Evolutionary conservation across 495 filamentous ascomycete genomes (phyloP).

Genomic region (Lindgomyces ingoldianus): DNA sequence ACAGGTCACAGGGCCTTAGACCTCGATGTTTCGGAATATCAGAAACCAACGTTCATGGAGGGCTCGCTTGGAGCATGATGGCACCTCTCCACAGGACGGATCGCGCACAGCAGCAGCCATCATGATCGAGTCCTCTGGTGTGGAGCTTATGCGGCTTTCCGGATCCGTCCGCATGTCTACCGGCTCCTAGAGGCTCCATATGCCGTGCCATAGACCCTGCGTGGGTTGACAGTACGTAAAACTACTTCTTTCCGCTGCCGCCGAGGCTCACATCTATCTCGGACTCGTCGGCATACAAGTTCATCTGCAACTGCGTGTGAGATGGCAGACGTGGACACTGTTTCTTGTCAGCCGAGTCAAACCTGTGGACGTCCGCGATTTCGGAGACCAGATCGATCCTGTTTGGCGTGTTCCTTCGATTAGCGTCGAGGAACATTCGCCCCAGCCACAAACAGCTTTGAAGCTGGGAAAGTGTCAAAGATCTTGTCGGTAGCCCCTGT

Average conservation of each 20-base stretch:
- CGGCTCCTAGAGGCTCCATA: neutral
- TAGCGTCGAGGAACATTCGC: neutral
- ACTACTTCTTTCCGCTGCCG: neutral
- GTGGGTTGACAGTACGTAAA: neutral
- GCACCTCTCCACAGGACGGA: neutral
- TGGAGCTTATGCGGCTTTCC: neutral
- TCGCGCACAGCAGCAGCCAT: neutral
- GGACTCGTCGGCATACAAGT: too few relatives aligned
- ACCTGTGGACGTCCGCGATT: neutral
- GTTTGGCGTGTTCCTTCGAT: neutral
- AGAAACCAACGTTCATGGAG: neutral
- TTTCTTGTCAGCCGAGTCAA: neutral
- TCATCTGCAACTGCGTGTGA: conserved; percentile 1
- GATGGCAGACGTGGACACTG: neutral
- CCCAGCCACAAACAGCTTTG: conserved; percentile 20
- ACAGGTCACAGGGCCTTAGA: neutral
- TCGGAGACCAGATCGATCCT: neutral
- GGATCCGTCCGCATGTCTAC: neutral
- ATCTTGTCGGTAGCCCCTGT: neutral
- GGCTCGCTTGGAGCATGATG: neutral
- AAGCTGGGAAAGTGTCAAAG: conserved; percentile 22
- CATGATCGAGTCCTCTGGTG: neutral
- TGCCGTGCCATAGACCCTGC: neutral
- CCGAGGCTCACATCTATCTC: neutral
- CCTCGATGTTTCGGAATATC: conserved; percentile 24